Base-by-base conservation (phyloP, 2,329 filamentous ascomycete species). In the Pseudopyrenochaeta lycopersici region DNA sequence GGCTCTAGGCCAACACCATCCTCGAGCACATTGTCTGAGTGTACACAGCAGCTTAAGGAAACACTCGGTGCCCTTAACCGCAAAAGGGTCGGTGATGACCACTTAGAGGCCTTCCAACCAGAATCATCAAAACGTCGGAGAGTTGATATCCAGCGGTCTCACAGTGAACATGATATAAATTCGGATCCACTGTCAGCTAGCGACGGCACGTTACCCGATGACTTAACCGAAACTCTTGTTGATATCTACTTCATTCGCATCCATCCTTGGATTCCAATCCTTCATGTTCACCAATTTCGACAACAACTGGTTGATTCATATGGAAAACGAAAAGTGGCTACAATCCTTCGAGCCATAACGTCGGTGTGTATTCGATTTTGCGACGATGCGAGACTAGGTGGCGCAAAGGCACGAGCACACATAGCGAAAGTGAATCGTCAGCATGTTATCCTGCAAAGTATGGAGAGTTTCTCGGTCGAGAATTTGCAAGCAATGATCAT, bases 401-500 rank as follows among this genome's bases (percentile, higher is more conserved):
- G 44, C 33, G 15, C 31, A 20, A 57, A 55, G 43, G 61, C 17
- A 52, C 52, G 20, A 14, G 31, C 20, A n/a, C 17, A 7, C 12
- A 36, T 40, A 29, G 44, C 36, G 20, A 54, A 64, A 51, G 59
- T 57, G 30, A 49, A 58, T 39, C 51, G 59, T 31, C 51, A 67
- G 14, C 52, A 45, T 3, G 66, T 75, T 2, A 71, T 76, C 2
- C 45, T 73, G 12, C 59, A 68, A 20, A 69, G 67, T 32, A 75
- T 73, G 57, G 72, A 75, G 42, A 63, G 58, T 1, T 71, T 73
- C 42, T 75, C 70, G 0, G 70, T 75, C 0, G 67, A 74, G 35
- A 73, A 69, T 39, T 54, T 76, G 1, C 72, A 76, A 54, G 73
- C 73, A n/a, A 48, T 74, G 2, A 62, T 75, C 2, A 75, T 76